These are phyloP conservation scores for Parastagonospora nodorum DNA, from an alignment of 2,329 filamentous ascomycete species.

Conservation along the genomic window DNA sequence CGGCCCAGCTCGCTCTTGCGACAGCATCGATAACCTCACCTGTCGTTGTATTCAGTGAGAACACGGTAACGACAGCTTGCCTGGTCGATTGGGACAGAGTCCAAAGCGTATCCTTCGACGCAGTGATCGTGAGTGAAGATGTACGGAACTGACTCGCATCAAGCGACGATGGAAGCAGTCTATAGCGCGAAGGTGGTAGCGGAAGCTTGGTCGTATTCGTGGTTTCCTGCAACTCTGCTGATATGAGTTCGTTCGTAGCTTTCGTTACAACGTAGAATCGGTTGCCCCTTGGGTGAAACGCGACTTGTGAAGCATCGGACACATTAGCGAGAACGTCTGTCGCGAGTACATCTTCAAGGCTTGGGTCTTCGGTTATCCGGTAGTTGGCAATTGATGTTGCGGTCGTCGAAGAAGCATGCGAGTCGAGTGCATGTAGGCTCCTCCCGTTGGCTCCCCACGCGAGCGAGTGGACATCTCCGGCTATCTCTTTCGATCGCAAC, in stretches of 20 bases:
- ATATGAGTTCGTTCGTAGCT: constrained; percentile 25
- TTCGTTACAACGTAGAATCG: constrained; percentile 25
- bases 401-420: constrained; percentile 10
- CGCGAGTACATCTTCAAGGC: constrained; percentile 14
- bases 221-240: constrained; percentile 9
- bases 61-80: constrained; percentile 20
- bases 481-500: constrained; percentile 22
- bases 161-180: constrained; percentile 16
- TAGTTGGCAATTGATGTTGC: constrained; percentile 27
- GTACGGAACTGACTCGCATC: constrained; percentile 18
- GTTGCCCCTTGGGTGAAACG: constrained; percentile 22
- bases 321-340: constrained; percentile 21
- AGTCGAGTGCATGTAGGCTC: constrained; percentile 27
- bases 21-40: constrained; percentile 21
- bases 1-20: constrained; percentile 21
- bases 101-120: constrained; percentile 24
- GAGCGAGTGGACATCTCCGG: constrained; percentile 26
- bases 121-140: constrained; percentile 18
- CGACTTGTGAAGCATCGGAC: constrained; percentile 22
- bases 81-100: constrained; percentile 22
- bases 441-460: constrained; percentile 25
- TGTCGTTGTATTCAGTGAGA: constrained; percentile 20
- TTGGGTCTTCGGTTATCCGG: constrained; percentile 17
- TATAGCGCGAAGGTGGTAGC: constrained; percentile 11
- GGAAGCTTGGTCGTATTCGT: neutral